Base-by-base conservation (phyloP, 2,329 filamentous ascomycete species). In the Fusarium palustre region DNA sequence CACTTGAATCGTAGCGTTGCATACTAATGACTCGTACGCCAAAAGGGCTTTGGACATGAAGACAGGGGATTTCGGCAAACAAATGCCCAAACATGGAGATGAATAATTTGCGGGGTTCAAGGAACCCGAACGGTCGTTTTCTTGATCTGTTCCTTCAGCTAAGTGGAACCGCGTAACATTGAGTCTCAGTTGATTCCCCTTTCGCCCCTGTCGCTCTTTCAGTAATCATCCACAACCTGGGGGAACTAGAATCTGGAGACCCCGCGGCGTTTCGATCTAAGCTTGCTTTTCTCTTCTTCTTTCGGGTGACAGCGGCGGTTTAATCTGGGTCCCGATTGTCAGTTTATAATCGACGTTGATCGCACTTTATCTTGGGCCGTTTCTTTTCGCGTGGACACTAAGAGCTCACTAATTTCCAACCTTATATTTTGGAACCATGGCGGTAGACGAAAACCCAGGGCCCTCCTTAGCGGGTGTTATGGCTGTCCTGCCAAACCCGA, bases 171-270 rank as follows among this genome's bases (percentile, higher is more conserved):
- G 25, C 7, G 42, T 57, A 22, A 11, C 16, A 57, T 39, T 5
- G 8, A 42, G 12, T 31, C 53, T 38, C 8, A 46, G 7, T 28
- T 34, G 25, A 3, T 11, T 25, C 47, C 25, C 24, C 34, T 41
- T 4, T 9, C 22, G 39, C 12, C 59, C 59, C 33, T 46, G 59
- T 30, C 41, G 41, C 22, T 25, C 24, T 25, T 34, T 16, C 4
- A 39, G 15, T 52, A 55, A 55, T 46, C 33, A 33, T 46, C 49
- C 42, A 64, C 43, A 41, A 64, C 20, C 50, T 64, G 46, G 59
- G 39, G 41, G 42, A 60, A 36, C n/a, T 30, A 7, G 55, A 41
- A 55, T n/a, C 58, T 63, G 58, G 57, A 64, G 59, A 64, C 60
- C 60, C 60, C 60, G 16, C 59, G 43, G 41, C 43, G n/a, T 36